Conservation (phyloP, 768 basidiomycete genomes). For the Termitomyces titanicus region DNA sequence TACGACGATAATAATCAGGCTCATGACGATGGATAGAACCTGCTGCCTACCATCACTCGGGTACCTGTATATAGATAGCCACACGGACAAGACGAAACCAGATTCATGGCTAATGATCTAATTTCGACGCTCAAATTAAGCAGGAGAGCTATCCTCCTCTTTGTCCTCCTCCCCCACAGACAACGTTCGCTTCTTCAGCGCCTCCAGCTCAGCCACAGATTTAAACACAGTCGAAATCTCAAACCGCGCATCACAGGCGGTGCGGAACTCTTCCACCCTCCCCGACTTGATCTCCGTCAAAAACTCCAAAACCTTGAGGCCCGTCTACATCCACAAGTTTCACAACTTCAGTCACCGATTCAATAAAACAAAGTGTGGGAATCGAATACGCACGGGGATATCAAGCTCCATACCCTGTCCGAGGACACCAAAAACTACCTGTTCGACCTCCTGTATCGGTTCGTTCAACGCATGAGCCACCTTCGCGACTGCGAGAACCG, state of each 20-base stretch:
- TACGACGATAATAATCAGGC: too few species aligned
- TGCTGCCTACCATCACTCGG: too few species aligned
- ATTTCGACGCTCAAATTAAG: not conserved
- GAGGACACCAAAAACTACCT: constrained; percentile 47
- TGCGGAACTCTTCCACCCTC: constrained; percentile 59
- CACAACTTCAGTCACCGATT: not conserved
- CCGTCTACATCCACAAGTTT: constrained; percentile 38
- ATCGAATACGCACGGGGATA: constrained; percentile 39
- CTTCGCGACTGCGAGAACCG: constrained; percentile 63
- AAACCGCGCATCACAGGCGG: constrained; percentile 50
- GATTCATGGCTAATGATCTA: not conserved
- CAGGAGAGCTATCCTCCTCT: constrained; percentile 2
- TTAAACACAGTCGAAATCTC: constrained; percentile 67
- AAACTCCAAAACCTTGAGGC: constrained; percentile 43
- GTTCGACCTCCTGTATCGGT: constrained; percentile 58
- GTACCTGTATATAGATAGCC: too few species aligned
- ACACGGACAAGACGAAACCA: too few species aligned
- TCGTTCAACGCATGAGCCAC: constrained; percentile 45
- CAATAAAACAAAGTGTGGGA: not conserved
- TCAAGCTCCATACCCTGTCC: constrained; percentile 38
- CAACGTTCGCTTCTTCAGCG: constrained; percentile 28
- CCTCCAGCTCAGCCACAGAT: constrained; percentile 43
- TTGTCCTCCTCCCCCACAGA: constrained; percentile 6
- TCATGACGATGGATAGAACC: too few species aligned
- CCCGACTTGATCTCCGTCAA: constrained; percentile 46